These are phyloP conservation scores for Pseudopithomyces chartarum DNA, from an alignment of 2,329 filamentous ascomycete species.

Conservation along the genomic window DNA sequence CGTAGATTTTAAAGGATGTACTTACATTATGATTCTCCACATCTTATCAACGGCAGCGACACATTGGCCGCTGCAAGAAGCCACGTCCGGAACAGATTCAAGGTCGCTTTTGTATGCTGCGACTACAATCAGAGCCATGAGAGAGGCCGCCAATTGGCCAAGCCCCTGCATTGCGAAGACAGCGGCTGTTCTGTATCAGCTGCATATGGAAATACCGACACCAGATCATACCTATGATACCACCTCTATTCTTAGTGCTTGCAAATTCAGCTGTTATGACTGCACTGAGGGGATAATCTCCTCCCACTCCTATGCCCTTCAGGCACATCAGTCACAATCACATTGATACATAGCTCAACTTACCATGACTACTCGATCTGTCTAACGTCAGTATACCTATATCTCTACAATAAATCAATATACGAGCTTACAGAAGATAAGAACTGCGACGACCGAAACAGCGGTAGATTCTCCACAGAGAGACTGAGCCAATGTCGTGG, in stretches of 20 bases:
- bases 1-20: no score
- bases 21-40: conserved; percentile 74
- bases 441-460: conserved; percentile 44
- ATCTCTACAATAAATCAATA: no score
- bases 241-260: conserved; percentile 81
- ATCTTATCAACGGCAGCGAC: conserved; percentile 80
- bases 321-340: neutral
- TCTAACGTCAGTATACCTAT: neutral
- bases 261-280: conserved; percentile 89
- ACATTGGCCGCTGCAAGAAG: conserved; percentile 67
- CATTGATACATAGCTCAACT: neutral
- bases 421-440: conserved; percentile 39
- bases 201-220: neutral
- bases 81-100: conserved; percentile 54
- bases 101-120: conserved; percentile 72
- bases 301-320: conserved; percentile 38
- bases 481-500: conserved; percentile 45
- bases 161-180: conserved; percentile 90
- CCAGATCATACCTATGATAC: conserved; percentile 66
- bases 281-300: conserved; percentile 70
- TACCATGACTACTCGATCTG: conserved; percentile 43
- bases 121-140: conserved; percentile 76
- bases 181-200: conserved; percentile 56
- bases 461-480: conserved; percentile 42
- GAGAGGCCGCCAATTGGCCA: conserved; percentile 75